A percentile compares a stretch with the other conserved stretches of the same genome.
Evolutionary conservation across 805 yeast species (phyloP).

Genomic region (Myxozyma sirexii): DNA sequence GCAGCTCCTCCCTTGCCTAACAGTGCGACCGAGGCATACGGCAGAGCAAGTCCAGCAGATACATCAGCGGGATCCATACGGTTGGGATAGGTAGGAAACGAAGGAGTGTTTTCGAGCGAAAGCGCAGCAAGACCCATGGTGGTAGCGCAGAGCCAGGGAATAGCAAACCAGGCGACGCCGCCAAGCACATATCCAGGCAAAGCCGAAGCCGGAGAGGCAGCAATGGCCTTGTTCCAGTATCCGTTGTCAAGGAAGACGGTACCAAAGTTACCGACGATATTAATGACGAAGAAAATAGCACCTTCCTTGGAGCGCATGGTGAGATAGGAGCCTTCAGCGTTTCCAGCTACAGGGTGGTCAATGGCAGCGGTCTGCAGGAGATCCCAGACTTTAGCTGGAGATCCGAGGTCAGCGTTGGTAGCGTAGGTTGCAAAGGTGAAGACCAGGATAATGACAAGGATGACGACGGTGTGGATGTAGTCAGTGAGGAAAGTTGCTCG

Average conservation of each 20-base stretch:
- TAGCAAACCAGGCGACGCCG: conserved; percentile 51
- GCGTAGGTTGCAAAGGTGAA: conserved; percentile 82
- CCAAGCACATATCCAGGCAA: conserved; percentile 52
- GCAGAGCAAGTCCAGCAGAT: conserved; percentile 63
- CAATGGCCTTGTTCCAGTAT: conserved; percentile 49
- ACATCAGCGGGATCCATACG: conserved; percentile 66
- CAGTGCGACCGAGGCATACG: conserved; percentile 74
- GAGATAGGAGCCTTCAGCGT: conserved; percentile 81
- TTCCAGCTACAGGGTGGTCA: conserved; percentile 70
- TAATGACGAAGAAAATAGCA: conserved; percentile 87
- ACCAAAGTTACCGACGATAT: conserved; percentile 51
- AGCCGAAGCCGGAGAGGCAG: conserved; percentile 48
- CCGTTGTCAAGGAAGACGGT: conserved; percentile 42
- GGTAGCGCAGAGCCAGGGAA: conserved; percentile 46
- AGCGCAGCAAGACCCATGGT: conserved; percentile 47
- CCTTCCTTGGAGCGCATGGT: conserved; percentile 86
- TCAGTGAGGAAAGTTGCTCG: conserved; percentile 82
- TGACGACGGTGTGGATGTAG: conserved; percentile 77
- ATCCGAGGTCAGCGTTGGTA: conserved; percentile 68
- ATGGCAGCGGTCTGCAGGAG: conserved; percentile 66
- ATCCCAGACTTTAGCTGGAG: conserved; percentile 74
- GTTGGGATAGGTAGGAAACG: conserved; percentile 78
- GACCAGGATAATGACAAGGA: conserved; percentile 73
- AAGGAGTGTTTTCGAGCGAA: conserved; percentile 61
- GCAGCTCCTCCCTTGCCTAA: conserved; percentile 86